Evolutionary conservation across 768 basidiomycete species (phyloP), one percentile per base, ranked within the genome.

Genomic region (Coprinopsis marcescibilis): DNA sequence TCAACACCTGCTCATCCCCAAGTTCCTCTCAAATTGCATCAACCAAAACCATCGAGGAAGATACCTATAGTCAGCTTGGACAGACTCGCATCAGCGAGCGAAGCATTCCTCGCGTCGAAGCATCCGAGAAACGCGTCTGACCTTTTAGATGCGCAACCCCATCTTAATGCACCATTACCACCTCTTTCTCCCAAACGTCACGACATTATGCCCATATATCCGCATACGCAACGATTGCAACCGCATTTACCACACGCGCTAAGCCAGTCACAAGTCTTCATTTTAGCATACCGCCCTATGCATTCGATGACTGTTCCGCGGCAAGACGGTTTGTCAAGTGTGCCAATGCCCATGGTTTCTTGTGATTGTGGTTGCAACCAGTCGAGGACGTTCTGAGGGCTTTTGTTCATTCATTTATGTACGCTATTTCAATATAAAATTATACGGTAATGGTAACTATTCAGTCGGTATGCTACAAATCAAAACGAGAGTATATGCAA

Each of bases 31-130:
- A 63, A 66, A 44, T 57, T 75, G 24, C 69, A 69, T 58, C 72
- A 75, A 53, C 72, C 72, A 35, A 71, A 71, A 35, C 72, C 72
- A 47, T 68, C 60, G 37, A 68, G 71, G 45, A 65, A 59, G 36
- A 72, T 74, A 56, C 69, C 70, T 29, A 74, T 72, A 50, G 59
- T 72, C 12, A 68, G 68, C 30, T 63, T 75, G 23, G 68, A 68
- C 26, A 56, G 67, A 52, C 56, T 72, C 43, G 71, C 70, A 26
- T 64, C 62, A 24, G 68, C 66, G 33, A 68, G 66, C 53, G 71
- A 71, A 20, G 61, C 14, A 17, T 8, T 49, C 17, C 25, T 44
- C 15, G 13, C 29, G 23, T 25, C 34, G 21, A 34, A 21, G 3
- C n/a, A n/a, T n/a, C n/a, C n/a, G n/a, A n/a, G n/a, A n/a, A n/a